Evolutionary conservation across 768 basidiomycete genomes (phyloP), one percentile per base, ranked within the genome.

Genomic region (Russula virescens): DNA sequence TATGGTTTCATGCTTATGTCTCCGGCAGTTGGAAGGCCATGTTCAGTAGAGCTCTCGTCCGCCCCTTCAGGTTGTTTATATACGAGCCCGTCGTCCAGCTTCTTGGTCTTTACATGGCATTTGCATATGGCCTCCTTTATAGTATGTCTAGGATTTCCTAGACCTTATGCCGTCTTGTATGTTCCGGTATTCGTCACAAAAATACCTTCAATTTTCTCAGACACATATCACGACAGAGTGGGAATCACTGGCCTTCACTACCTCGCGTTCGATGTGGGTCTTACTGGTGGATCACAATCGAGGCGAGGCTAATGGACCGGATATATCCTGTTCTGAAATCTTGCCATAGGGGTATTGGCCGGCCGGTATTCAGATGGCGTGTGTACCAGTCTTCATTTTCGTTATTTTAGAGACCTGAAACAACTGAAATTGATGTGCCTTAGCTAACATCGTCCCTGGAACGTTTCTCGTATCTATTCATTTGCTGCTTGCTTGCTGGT

Each of bases 181-280:
- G 2, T 47, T 18, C 1, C 60, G 89, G 88, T 89, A 23, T 85
- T 86, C 69, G 73, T 89, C 35, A 86, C 86, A 1, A 86, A 81
- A 0, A 80, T 89, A 31, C 83, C 87, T 0, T 65, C 72, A 0
- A 86, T 88, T 48, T 89, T 84, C 66, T 71, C 75, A 55, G 72
- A 74, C 4, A 71, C 78, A 0, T 92, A 91, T 68, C 72, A 78
- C 43, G 73, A 88, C 69, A 63, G 69, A 0, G 71, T 79, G 11
- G 86, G 88, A 5, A 83, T 86, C 52, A 77, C 82, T 0, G 86
- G 88, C 0, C 71, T 91, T 34, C 77, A 91, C 68, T 94, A 90
- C 66, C 75, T 91, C 60, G 81, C 89, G 0, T 78, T 91, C 6
- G 89, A 87, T 0, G 18, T 85, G 2, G 88, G 89, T 2, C 71